Evolutionary conservation across 1,284 basidiomycete species (phyloP).

Genomic region (Ustilago lituana): DNA sequence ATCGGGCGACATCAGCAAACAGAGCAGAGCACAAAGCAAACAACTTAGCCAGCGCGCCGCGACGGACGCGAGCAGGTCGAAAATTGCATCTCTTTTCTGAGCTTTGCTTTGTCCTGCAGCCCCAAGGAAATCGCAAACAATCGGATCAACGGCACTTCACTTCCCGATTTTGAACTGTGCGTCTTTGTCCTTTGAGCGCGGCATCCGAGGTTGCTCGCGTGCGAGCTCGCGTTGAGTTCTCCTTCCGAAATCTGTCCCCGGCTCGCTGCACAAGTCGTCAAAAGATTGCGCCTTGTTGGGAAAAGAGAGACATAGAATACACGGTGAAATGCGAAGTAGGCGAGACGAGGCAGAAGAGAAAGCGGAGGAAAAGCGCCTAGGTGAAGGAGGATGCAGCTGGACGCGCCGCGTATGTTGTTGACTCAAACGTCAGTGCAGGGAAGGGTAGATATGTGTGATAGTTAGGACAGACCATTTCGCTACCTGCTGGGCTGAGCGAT

Average conservation of each 20-base stretch:
- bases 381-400: background rate
- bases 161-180: too few species aligned
- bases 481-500: conserved; percentile 21
- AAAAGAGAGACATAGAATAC: conserved; percentile 3
- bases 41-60: conserved; percentile 1
- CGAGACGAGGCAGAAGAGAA: background rate
- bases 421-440: background rate
- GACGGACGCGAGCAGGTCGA: background rate
- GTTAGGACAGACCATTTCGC: background rate
- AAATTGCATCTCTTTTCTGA: background rate
- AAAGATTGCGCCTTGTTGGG: too few species aligned
- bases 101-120: too few species aligned
- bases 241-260: too few species aligned
- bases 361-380: background rate
- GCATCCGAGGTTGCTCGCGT: too few species aligned
- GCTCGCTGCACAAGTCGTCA: too few species aligned
- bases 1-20: conserved; percentile 8
- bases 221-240: too few species aligned
- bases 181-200: too few species aligned
- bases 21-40: background rate
- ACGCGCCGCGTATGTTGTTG: conserved; percentile 12
- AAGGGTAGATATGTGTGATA: background rate
- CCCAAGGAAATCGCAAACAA: too few species aligned
- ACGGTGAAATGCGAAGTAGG: background rate
- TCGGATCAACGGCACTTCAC: too few species aligned